Evolutionary conservation across 805 yeast species (phyloP).

Genomic region (Barnettozyma californica): DNA sequence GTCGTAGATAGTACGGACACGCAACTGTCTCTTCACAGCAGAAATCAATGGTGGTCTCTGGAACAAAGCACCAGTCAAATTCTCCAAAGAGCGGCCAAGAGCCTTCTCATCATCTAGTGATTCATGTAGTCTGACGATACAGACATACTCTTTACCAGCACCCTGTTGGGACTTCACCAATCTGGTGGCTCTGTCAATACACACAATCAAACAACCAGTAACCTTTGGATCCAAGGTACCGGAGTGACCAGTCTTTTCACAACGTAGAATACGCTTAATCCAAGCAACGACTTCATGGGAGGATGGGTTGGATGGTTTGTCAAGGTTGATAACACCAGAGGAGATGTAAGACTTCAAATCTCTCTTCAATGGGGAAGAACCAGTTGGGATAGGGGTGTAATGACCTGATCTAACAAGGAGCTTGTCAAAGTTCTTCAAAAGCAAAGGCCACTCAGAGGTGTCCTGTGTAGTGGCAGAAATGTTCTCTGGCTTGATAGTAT

Average conservation of each 20-base stretch:
- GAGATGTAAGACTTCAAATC: constrained; percentile 85
- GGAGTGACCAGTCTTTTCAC: constrained; percentile 97
- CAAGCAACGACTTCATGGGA: constrained; percentile 99
- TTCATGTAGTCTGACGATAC: constrained; percentile 94
- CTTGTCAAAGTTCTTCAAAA: constrained; percentile 90
- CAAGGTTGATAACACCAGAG: constrained; percentile 94
- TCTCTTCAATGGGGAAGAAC: constrained; percentile 91
- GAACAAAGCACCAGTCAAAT: constrained; percentile 96
- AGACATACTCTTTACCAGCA: constrained; percentile 99
- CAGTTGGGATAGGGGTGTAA: constrained; percentile 95
- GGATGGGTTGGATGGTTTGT: constrained; percentile 97
- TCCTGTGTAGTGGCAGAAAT: constrained; percentile 66
- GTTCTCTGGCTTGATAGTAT: constrained; percentile 83
- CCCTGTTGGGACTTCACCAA: constrained; percentile 98
- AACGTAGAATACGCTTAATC: constrained; percentile 93
- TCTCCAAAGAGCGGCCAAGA: constrained; percentile 81
- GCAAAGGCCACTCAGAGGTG: constrained; percentile 92
- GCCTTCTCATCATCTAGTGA: constrained; percentile 87
- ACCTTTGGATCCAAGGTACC: constrained; percentile 99
- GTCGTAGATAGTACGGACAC: constrained; percentile 97
- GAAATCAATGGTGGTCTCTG: constrained; percentile 99
- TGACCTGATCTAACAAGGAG: constrained; percentile 93
- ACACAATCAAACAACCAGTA: constrained; percentile 97
- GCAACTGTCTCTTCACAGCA: constrained; percentile 97
- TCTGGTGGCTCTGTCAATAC: constrained; percentile 97